A percentile compares a stretch with the other conserved stretches of the same genome.
phyloP scores from a whole-genome alignment of 306 rosid species.

The Bauhinia variegata region DNA sequence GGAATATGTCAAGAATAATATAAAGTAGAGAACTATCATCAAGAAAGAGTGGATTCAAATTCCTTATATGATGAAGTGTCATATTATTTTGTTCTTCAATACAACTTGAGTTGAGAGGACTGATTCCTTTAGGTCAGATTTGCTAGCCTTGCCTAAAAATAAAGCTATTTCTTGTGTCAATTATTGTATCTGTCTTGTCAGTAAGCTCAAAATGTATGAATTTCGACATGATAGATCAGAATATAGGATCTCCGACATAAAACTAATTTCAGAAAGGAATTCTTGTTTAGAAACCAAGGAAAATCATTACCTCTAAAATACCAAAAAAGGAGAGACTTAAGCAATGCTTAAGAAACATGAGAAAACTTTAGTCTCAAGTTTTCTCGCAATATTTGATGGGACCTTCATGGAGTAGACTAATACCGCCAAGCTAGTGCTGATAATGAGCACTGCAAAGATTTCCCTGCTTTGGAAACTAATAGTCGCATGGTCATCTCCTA shows the following conservation, averaged over 20 bases:
- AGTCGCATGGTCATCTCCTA: conserved; percentile 4
- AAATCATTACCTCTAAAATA: too few relatives aligned
- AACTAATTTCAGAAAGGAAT: neutral
- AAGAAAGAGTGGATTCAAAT: too few relatives aligned
- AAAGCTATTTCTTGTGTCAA: too few relatives aligned
- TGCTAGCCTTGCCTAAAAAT: too few relatives aligned
- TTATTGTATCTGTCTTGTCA: too few relatives aligned
- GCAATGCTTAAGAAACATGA: conserved; percentile 20
- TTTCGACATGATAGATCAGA: conserved; percentile 35
- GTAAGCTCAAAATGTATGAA: neutral
- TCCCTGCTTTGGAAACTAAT: conserved; percentile 1
- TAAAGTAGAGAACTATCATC: neutral
- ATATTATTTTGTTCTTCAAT: conserved; percentile 17
- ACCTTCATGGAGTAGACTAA: conserved; percentile 21
- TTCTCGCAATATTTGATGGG: conserved; percentile 10
- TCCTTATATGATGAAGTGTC: neutral
- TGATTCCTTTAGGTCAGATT: too few relatives aligned
- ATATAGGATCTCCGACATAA: neutral
- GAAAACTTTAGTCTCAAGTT: conserved; percentile 1
- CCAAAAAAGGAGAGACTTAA: too few relatives aligned
- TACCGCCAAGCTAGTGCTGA: conserved; percentile 24
- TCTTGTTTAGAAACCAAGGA: conserved; percentile 4
- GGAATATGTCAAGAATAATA: neutral
- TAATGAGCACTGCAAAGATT: neutral
- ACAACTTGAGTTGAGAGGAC: too few relatives aligned